Percentiles rank a stretch among this genome's conserved stretches.
Evolutionary conservation across 2,329 filamentous ascomycete genomes (phyloP).

Genomic region (Ambrosiella xylebori): DNA sequence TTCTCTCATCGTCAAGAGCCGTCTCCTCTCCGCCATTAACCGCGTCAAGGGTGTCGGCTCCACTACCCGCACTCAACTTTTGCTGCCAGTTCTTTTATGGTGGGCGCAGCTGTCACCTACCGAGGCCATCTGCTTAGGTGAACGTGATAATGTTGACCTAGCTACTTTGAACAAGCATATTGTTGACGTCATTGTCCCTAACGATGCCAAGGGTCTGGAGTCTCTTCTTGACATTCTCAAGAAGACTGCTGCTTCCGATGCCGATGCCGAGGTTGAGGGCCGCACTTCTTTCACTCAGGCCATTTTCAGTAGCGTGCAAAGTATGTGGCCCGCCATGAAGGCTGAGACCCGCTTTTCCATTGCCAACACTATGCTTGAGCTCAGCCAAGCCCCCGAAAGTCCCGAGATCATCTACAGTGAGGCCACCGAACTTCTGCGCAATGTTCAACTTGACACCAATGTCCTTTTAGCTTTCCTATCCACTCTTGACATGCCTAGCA

Average conservation of each 20-base stretch:
- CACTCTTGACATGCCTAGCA: conserved; percentile 49
- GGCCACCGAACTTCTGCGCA: conserved; percentile 55
- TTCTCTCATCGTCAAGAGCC: conserved; percentile 48
- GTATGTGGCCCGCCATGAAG: conserved; percentile 59
- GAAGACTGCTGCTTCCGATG: conserved; percentile 10
- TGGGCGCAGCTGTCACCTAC: conserved; percentile 44
- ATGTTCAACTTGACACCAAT: conserved; percentile 54
- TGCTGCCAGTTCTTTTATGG: conserved; percentile 57
- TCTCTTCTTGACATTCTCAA: conserved; percentile 32
- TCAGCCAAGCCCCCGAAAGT: conserved; percentile 32
- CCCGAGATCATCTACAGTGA: conserved; percentile 24
- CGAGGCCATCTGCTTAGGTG: conserved; percentile 29
- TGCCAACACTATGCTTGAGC: conserved; percentile 44
- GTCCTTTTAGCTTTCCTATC: conserved; percentile 58
- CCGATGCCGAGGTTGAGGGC: conserved; percentile 19
- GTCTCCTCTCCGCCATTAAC: conserved; percentile 55
- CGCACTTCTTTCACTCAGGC: conserved; percentile 41
- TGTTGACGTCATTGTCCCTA: conserved; percentile 36
- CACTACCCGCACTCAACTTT: conserved; percentile 50
- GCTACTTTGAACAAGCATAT: conserved; percentile 26
- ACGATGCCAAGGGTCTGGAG: conserved; percentile 34
- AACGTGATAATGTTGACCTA: conserved; percentile 26
- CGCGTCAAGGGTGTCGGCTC: conserved; percentile 54
- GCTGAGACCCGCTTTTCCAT: conserved; percentile 40
- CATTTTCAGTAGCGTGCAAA: conserved; percentile 50